Conservation (phyloP, 73 alveolate species). For the Paramecium primaurelia region DNA sequence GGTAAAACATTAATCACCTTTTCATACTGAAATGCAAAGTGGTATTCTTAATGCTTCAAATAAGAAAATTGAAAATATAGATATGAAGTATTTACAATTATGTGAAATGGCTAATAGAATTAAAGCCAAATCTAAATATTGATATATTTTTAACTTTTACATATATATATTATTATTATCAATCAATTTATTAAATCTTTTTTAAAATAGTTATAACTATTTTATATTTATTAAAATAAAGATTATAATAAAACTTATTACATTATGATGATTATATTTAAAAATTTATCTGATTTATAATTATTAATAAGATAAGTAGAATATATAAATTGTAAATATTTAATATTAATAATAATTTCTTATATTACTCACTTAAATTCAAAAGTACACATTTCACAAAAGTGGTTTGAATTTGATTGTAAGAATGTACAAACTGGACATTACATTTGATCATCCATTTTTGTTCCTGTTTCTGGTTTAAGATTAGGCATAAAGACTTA, state of each 20-base stretch:
- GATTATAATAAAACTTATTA: too few relatives aligned
- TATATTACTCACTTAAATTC: background rate
- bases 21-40: background rate
- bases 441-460: background rate
- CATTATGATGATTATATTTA: too few relatives aligned
- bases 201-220: too few relatives aligned
- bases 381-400: constrained; percentile 32
- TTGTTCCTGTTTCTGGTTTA: background rate
- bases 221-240: too few relatives aligned
- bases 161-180: background rate
- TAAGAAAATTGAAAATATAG: background rate
- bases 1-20: background rate
- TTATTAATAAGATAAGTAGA: background rate
- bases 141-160: background rate
- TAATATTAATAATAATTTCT: background rate
- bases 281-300: too few relatives aligned
- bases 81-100: background rate
- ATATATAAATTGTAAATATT: background rate
- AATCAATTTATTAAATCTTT: background rate
- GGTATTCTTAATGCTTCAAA: background rate
- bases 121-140: background rate
- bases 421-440: constrained; percentile 25
- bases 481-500: background rate
- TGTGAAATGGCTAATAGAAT: background rate
- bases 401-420: constrained; percentile 4